Evolutionary conservation across 2,329 filamentous ascomycete genomes (phyloP), one percentile per base, ranked within the genome.

Genomic region (Fusarium sp.): DNA sequence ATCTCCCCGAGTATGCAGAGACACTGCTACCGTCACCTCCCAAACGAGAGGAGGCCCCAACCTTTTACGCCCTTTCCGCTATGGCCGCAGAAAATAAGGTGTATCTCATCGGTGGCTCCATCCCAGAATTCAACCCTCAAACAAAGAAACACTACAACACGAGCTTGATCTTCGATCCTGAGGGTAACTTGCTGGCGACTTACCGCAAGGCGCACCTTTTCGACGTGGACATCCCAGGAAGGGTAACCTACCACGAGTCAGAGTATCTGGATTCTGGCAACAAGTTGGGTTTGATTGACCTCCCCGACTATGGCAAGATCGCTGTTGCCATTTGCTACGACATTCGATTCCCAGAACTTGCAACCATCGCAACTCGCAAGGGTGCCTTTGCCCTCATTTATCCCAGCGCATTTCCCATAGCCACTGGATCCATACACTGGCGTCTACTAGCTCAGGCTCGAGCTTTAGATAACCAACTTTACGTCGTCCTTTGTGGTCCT

Each of bases 261-360:
- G 93, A 97, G 68, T 93, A 97, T 27, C 85, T 98, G 27, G 90
- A 87, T n/a, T 89, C 93, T 0, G 95, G 95, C 0, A 90, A 94
- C 81, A 89, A 92, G 76, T 81, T 97, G 63, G 97, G 94, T 0
- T 80, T 97, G 4, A 84, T 97, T 20, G 91, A 97, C 70, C 82
- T 97, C n/a, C 92, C 93, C 3, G 93, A 91, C 68, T 97, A 96
- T 79, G 95, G 95, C 61, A 91, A 88, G 78, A 87, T 98, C 63
- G 93, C 88, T 2, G 83, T 98, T 4, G 93, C 91, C n/a, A 97
- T 98, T 77, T 98, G 95, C 86, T 98, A 98, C 82, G 95, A 98
- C 80, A 88, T 98, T 57, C 92, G 95, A 27, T 98, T 98, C 83
- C 94, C 95, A 0, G 95, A 98, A 81, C 85, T 97, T 8, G 95